Conservation (phyloP, 2,329 filamentous ascomycete genomes). For the Pseudohalonectria lignicola region DNA sequence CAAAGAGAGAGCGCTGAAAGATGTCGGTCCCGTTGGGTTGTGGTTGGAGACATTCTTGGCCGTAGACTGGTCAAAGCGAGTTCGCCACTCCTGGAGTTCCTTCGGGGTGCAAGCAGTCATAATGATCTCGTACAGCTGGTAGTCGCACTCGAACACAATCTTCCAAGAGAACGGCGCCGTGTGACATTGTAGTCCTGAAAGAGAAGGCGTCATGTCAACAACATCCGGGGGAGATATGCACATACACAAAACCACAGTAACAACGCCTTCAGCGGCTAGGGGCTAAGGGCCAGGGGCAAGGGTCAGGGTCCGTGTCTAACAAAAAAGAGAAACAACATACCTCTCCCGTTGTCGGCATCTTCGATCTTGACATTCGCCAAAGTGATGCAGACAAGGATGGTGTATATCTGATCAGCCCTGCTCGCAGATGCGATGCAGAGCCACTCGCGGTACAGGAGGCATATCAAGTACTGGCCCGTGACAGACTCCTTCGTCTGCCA, state of each 20-base stretch:
- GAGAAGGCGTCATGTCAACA: conserved; percentile 1
- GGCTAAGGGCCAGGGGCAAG: too few relatives aligned
- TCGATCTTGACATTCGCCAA: conserved; percentile 57
- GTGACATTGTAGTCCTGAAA: conserved; percentile 71
- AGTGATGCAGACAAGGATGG: conserved; percentile 63
- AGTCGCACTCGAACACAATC: conserved; percentile 66
- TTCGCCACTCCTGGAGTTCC: conserved; percentile 74
- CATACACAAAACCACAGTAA: too few relatives aligned
- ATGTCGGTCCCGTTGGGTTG: conserved; percentile 29
- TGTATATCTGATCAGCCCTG: conserved; percentile 56
- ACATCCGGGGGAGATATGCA: too few relatives aligned
- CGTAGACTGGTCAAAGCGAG: conserved; percentile 44
- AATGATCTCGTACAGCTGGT: conserved; percentile 72
- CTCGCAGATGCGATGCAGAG: conserved; percentile 63
- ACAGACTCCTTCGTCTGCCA: conserved; percentile 63
- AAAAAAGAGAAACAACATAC: too few relatives aligned
- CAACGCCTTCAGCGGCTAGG: too few relatives aligned
- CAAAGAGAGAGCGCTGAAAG: conserved; percentile 55
- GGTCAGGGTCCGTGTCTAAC: too few relatives aligned
- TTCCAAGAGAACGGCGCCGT: conserved; percentile 89
- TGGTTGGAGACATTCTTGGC: conserved; percentile 37
- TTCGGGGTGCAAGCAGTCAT: conserved; percentile 73
- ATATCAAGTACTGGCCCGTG: conserved; percentile 73
- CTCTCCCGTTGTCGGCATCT: conserved; percentile 64
- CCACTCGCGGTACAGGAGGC: conserved; percentile 71